Base-by-base conservation (phyloP, 2,329 filamentous ascomycete species). In the Calonectria fujianensis region DNA sequence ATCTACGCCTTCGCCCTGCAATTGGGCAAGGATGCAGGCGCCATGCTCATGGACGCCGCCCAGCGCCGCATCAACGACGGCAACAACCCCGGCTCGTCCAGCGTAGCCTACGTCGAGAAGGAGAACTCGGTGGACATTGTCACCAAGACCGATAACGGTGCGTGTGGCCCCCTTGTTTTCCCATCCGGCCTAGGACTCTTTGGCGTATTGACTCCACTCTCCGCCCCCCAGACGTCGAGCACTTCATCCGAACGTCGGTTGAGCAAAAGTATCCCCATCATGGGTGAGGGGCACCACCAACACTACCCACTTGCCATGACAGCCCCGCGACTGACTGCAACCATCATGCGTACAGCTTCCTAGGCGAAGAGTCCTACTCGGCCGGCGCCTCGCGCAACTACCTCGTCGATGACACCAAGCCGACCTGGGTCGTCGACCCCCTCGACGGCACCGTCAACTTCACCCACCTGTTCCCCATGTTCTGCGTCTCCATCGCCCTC, bases 371-470 rank as follows among this genome's bases (percentile, higher is more conserved):
- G 83, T 91, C 91, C 0, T 96, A 96, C 83, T 93, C 92, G 54
- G 91, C 92, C 80, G 92, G 93, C 48, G 82, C 90, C 32, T 92
- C 93, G 0, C 91, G 92, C 79, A 87, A 92, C 59, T 96, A 95
- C 81, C 89, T 95, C 7, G 92, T 96, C 75, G 86, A 85, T 59
- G 82, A 89, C 18, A 7, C 14, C 50, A 79, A 85, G 0, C 94
- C 94, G 54, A 95, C 94, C 39, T 96, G 94, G 94, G 91, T 93
- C 80, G 89, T 96, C 51, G 94, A 96, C 83, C 94, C 94, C 13
- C 88, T 96, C 35, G 94, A 96, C 81, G 94, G 93, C 86, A 96
- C 94, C 4, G 93, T 96, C 74, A 96, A 96, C 87, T 96, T 94
- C 85, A 94, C 94, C 37, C 94, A 96, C 83, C 89, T 95, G 8